phyloP scores from a whole-genome alignment of 176 grass and related monocot genomes.

The Carex parvula region DNA sequence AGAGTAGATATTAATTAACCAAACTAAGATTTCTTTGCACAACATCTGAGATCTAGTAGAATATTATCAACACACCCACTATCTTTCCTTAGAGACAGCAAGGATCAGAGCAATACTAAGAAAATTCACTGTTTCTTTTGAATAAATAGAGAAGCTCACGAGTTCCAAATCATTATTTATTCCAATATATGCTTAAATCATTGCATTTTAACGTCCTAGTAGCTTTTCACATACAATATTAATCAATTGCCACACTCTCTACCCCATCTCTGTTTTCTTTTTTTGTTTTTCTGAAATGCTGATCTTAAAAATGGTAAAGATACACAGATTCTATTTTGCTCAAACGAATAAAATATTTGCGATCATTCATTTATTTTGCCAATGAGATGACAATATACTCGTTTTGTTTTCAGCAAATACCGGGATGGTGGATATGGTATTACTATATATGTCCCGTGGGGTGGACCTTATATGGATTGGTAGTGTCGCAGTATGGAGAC shows the following conservation, averaged over 20 bases:
- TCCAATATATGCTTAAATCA: too few relatives aligned
- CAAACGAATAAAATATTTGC: neutral
- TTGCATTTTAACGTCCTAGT: neutral
- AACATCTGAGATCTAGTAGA: neutral
- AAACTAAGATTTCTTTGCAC: neutral
- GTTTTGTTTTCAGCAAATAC: slow-evolving; percentile 20
- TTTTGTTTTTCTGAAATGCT: neutral
- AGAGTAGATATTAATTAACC: neutral
- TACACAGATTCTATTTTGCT: neutral
- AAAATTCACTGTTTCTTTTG: too few relatives aligned
- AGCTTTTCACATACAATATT: neutral
- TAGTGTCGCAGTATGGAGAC: slow-evolving; percentile 23
- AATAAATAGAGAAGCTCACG: too few relatives aligned
- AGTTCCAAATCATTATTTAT: neutral
- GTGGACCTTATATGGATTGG: slow-evolving; percentile 20
- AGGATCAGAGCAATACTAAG: too few relatives aligned
- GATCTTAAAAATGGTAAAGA: neutral
- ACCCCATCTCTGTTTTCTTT: neutral
- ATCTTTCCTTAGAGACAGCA: neutral
- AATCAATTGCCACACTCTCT: neutral
- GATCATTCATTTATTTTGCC: neutral
- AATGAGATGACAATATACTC: neutral
- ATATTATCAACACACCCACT: neutral
- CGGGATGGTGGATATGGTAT: slow-evolving; percentile 32
- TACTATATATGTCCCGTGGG: slow-evolving; percentile 18